A percentile compares a stretch with the other conserved stretches of the same genome.
phyloP scores from a whole-genome alignment of 2,329 filamentous ascomycete species.

The Fonsecaea multimorphosa region DNA sequence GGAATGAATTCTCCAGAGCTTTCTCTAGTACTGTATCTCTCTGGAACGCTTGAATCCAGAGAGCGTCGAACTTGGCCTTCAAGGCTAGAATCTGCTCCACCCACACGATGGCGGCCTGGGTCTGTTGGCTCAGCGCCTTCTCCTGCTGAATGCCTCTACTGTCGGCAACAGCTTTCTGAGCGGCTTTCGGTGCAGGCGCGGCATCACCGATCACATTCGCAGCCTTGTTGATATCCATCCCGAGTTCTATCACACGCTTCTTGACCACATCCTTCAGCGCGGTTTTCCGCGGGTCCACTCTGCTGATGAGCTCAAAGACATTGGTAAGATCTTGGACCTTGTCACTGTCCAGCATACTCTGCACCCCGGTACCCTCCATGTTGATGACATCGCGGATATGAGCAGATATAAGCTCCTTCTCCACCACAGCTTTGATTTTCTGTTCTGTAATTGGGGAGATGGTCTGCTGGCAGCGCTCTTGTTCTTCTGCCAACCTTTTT shows the following conservation, averaged over 20 bases:
- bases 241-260: constrained; percentile 76
- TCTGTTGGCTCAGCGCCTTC: constrained; percentile 74
- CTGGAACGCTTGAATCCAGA: constrained; percentile 75
- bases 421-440: constrained; percentile 78
- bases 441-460: constrained; percentile 73
- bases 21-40: constrained; percentile 79
- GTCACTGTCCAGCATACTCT: constrained; percentile 91
- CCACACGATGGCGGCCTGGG: constrained; percentile 88
- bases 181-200: constrained; percentile 56
- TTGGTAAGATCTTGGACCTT: constrained; percentile 77
- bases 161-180: constrained; percentile 49
- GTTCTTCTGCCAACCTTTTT: constrained; percentile 78
- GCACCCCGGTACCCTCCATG: constrained; percentile 82
- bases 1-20: constrained; percentile 82
- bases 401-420: constrained; percentile 76
- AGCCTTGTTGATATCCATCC: constrained; percentile 77
- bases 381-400: constrained; percentile 82
- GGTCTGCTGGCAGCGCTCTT: constrained; percentile 80
- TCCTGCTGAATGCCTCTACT: constrained; percentile 60
- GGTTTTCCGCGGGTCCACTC: constrained; percentile 76
- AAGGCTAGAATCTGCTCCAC: constrained; percentile 86
- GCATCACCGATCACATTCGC: constrained; percentile 62
- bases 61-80: constrained; percentile 86
- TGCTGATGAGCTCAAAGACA: constrained; percentile 77
- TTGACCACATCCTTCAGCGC: constrained; percentile 75